phyloP scores from a whole-genome alignment of 768 basidiomycete species.

The Obba rivulosa region DNA sequence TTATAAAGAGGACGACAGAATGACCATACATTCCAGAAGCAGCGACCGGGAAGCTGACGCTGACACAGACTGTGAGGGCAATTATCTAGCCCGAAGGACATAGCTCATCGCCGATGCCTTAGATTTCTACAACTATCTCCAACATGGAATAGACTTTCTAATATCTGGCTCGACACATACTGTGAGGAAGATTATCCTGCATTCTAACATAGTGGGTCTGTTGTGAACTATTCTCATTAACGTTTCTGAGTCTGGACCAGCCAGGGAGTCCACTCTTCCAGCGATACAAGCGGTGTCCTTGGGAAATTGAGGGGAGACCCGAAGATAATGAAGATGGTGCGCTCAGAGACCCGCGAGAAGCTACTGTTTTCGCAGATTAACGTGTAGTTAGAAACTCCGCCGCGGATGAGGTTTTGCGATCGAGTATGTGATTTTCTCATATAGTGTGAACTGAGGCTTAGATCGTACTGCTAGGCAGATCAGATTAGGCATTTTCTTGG shows the following conservation, averaged over 20 bases:
- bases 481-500: slow-evolving; percentile 73
- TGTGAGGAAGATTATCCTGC: slow-evolving; percentile 81
- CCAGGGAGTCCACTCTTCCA: slow-evolving; percentile 88
- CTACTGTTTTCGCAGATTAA: slow-evolving; percentile 1
- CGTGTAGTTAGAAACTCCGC: slow-evolving; percentile 54
- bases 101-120: slow-evolving; percentile 2
- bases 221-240: neutral
- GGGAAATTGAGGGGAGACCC: slow-evolving; percentile 76
- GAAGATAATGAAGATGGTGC: slow-evolving; percentile 82
- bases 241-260: slow-evolving; percentile 32
- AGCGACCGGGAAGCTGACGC: slow-evolving; percentile 38
- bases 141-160: slow-evolving; percentile 85
- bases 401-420: slow-evolving; percentile 67
- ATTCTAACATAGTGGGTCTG: slow-evolving; percentile 74
- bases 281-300: slow-evolving; percentile 85
- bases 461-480: slow-evolving; percentile 49
- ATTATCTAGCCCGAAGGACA: neutral
- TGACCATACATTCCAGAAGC: slow-evolving; percentile 70
- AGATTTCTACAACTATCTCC: slow-evolving; percentile 95
- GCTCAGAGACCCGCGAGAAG: neutral
- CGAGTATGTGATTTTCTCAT: slow-evolving; percentile 41
- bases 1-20: slow-evolving; percentile 86
- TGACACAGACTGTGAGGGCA: slow-evolving; percentile 44
- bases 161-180: slow-evolving; percentile 65
- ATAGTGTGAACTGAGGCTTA: neutral